Conservation (phyloP, 352 stramenopile species). For the Phytophthora brassicae region DNA sequence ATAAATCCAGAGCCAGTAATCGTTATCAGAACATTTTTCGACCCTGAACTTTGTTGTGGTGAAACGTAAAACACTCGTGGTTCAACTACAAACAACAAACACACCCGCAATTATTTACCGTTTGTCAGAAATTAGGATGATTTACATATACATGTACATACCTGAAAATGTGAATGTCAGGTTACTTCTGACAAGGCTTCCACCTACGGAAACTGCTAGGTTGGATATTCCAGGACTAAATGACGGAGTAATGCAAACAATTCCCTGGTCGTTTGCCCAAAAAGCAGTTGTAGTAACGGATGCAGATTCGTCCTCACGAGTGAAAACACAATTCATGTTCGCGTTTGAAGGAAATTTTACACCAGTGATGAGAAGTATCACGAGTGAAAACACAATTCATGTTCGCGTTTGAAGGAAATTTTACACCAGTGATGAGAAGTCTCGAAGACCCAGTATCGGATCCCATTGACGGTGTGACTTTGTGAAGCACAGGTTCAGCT, state of each 20-base stretch:
- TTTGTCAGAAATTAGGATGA: background rate
- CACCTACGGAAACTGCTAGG: conserved; percentile 23
- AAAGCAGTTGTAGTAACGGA: conserved; percentile 16
- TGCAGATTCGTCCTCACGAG: background rate
- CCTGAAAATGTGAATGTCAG: conserved; percentile 32
- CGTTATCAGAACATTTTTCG: conserved; percentile 13
- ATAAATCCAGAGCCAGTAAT: conserved; percentile 33
- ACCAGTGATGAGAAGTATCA: conserved; percentile 33
- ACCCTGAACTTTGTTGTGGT: conserved; percentile 19
- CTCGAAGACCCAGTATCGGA: conserved; percentile 32
- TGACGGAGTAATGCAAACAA: conserved; percentile 27
- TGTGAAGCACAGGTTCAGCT: conserved; percentile 31
- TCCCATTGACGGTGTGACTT: conserved; percentile 35
- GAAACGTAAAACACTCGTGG: conserved; percentile 29
- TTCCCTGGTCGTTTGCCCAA: conserved; percentile 20
- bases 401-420: conserved; percentile 18
- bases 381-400: conserved; percentile 31
- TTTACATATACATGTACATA: conserved; percentile 19
- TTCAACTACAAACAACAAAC: conserved; percentile 17
- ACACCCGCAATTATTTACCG: background rate
- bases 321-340: conserved; percentile 26
- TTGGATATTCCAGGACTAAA: conserved; percentile 18
- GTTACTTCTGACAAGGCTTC: conserved; percentile 16
- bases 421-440: conserved; percentile 33
- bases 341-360: conserved; percentile 22